These are phyloP conservation scores for Phytophthora sp. DNA, from an alignment of 352 stramenopile species.

Conservation along the genomic window DNA sequence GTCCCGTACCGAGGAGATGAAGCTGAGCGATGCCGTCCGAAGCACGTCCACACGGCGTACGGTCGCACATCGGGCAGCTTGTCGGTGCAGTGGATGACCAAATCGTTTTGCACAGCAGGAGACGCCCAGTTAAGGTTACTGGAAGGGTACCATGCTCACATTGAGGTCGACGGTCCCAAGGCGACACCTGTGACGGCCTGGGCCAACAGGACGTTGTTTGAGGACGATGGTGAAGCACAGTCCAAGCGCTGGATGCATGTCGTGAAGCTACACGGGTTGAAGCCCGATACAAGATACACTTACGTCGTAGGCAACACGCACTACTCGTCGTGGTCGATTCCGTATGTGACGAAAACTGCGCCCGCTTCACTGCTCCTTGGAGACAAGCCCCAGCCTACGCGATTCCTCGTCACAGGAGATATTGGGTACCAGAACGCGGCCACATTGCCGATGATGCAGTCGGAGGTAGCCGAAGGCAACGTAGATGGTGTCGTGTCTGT, in stretches of 20 bases:
- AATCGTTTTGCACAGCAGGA: conserved; percentile 51
- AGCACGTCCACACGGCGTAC: conserved; percentile 85
- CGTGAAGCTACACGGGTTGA: conserved; percentile 57
- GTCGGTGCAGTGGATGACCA: conserved; percentile 82
- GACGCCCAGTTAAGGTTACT: conserved; percentile 60
- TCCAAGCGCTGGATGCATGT: conserved; percentile 70
- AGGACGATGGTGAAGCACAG: conserved; percentile 59
- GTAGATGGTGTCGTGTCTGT: conserved; percentile 85
- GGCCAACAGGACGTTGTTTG: conserved; percentile 68
- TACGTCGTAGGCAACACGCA: conserved; percentile 77
- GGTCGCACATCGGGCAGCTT: conserved; percentile 60
- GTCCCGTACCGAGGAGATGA: conserved; percentile 43
- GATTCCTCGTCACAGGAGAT: conserved; percentile 83
- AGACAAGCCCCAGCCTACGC: conserved; percentile 48
- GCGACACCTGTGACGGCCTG: conserved; percentile 43
- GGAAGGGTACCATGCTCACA: conserved; percentile 54
- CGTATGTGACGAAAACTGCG: conserved; percentile 74
- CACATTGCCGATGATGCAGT: conserved; percentile 88
- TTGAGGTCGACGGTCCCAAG: conserved; percentile 35
- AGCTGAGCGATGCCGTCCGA: conserved; percentile 64
- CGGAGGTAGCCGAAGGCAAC: conserved; percentile 68
- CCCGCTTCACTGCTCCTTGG: conserved; percentile 28
- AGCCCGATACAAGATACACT: conserved; percentile 72
- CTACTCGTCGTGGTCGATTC: conserved; percentile 76
- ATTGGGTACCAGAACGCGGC: conserved; percentile 89